Evolutionary conservation across 805 yeast genomes (phyloP).

Genomic region (Candida silvicultrix): DNA sequence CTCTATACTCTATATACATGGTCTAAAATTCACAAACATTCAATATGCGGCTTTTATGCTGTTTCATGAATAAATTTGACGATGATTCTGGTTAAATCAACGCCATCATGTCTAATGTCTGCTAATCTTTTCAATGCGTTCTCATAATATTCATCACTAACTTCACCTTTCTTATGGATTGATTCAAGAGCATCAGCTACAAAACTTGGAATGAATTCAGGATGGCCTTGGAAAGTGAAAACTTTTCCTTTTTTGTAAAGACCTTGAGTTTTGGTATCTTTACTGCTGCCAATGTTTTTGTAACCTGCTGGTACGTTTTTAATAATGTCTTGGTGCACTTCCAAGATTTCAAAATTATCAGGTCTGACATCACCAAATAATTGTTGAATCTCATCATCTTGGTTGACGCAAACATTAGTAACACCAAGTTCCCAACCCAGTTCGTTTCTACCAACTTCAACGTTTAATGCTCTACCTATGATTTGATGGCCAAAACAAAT

Average conservation of each 20-base stretch:
- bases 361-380: slow-evolving; percentile 12
- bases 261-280: slow-evolving; percentile 61
- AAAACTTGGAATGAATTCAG: slow-evolving; percentile 49
- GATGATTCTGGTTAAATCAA: neutral
- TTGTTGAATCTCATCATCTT: slow-evolving; percentile 27
- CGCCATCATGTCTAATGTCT: neutral
- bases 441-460: slow-evolving; percentile 48
- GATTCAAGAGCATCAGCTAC: neutral
- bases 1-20: no score
- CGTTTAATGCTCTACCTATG: slow-evolving; percentile 60
- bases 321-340: slow-evolving; percentile 56
- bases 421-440: slow-evolving; percentile 74
- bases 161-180: neutral
- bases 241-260: slow-evolving; percentile 44
- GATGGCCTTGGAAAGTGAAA: slow-evolving; percentile 84
- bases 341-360: slow-evolving; percentile 35
- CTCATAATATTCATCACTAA: neutral
- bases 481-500: slow-evolving; percentile 89
- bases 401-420: slow-evolving; percentile 40
- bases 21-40: no score
- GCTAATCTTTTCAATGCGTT: neutral
- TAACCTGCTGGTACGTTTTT: slow-evolving; percentile 33
- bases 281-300: slow-evolving; percentile 45
- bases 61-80: neutral
- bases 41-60: no score